phyloP scores from a whole-genome alignment of 2,329 filamentous ascomycete genomes.

The Clarireedia hainanense region DNA sequence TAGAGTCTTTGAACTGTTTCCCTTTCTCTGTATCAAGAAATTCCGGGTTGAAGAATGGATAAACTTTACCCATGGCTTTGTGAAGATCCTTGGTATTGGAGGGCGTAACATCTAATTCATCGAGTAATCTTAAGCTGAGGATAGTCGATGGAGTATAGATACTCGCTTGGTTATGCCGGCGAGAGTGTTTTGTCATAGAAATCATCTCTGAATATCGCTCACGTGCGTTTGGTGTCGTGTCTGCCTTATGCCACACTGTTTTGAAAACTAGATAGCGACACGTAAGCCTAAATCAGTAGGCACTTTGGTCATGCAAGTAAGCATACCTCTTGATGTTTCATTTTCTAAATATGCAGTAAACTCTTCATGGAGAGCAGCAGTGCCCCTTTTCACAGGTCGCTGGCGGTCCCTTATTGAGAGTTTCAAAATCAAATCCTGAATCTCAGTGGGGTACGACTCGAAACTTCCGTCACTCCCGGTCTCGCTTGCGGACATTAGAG shows the following conservation, averaged over 20 bases:
- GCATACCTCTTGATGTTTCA: conserved; percentile 28
- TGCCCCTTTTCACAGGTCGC: background rate
- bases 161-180: conserved; percentile 19
- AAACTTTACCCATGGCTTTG: conserved; percentile 32
- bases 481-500: background rate
- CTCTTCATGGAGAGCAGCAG: conserved; percentile 16
- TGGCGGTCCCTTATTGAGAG: background rate
- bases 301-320: background rate
- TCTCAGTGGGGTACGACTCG: background rate
- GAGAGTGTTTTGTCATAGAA: conserved; percentile 30
- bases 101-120: conserved; percentile 25
- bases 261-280: conserved; percentile 29
- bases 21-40: conserved; percentile 33
- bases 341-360: conserved; percentile 29
- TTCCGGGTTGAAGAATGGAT: conserved; percentile 32
- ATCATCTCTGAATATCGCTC: conserved; percentile 32
- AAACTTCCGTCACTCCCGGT: background rate
- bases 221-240: conserved; percentile 34
- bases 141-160: conserved; percentile 15
- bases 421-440: background rate
- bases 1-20: conserved; percentile 29
- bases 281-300: background rate
- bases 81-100: conserved; percentile 29
- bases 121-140: conserved; percentile 27
- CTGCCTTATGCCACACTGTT: conserved; percentile 37